Percentiles rank a stretch among this genome's conserved stretches.
These are phyloP conservation scores for Tillandsia leiboldiana DNA, from an alignment of 176 grass and related monocot species.

Conservation along the genomic window DNA sequence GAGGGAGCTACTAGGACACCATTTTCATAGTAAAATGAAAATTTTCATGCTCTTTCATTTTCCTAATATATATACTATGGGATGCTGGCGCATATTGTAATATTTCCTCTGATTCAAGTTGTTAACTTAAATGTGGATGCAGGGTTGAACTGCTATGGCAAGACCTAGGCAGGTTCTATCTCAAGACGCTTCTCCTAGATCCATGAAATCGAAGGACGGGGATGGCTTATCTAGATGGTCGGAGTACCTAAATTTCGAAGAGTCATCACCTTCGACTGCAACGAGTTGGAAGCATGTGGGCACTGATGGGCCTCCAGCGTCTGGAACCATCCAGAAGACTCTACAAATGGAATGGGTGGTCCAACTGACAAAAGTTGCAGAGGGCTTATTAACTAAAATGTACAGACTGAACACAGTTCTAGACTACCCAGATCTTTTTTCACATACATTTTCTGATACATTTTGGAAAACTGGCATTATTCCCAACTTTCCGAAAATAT, in stretches of 20 bases:
- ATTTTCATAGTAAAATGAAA: too few species aligned
- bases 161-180: constrained; percentile 23
- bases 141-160: constrained; percentile 15
- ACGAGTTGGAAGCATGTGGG: constrained; percentile 53
- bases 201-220: constrained; percentile 63
- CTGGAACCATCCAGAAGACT: constrained; percentile 29
- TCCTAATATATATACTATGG: background rate
- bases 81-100: background rate
- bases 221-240: constrained; percentile 69
- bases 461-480: constrained; percentile 93
- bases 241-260: constrained; percentile 61
- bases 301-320: constrained; percentile 36
- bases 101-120: background rate
- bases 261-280: constrained; percentile 41
- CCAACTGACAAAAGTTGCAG: constrained; percentile 72
- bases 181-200: constrained; percentile 47
- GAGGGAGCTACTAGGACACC: too few species aligned
- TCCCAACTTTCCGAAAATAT: constrained; percentile 86
- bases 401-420: constrained; percentile 60
- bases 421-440: constrained; percentile 64
- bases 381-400: constrained; percentile 85
- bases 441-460: constrained; percentile 62
- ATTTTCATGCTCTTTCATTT: too few species aligned
- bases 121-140: constrained; percentile 6
- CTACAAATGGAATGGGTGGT: constrained; percentile 86